A percentile compares a stretch with the other conserved stretches of the same genome.
Conservation (phyloP, 2,329 filamentous ascomycete genomes). For the Akanthomyces uredinophilus region DNA sequence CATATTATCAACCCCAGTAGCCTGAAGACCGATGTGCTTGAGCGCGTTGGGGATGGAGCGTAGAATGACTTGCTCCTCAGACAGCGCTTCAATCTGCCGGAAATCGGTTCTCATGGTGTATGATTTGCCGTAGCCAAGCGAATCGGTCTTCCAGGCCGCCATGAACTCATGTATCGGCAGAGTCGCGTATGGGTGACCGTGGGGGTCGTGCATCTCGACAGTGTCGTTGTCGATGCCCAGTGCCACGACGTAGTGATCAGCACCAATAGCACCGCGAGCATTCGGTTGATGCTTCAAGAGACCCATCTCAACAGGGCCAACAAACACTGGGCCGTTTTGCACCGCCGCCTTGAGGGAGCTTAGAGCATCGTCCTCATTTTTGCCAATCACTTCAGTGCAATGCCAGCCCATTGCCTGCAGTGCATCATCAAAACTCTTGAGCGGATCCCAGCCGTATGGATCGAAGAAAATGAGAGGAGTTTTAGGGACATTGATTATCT, state of each 20-base stretch:
- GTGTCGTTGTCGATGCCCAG: constrained; percentile 7
- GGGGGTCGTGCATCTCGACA: constrained; percentile 18
- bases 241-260: constrained; percentile 19
- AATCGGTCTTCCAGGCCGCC: constrained; percentile 17
- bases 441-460: constrained; percentile 19
- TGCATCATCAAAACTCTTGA: constrained; percentile 14
- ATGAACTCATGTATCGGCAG: constrained; percentile 17
- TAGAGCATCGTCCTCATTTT: constrained; percentile 16
- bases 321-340: constrained; percentile 17
- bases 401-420: constrained; percentile 17
- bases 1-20: constrained; percentile 9
- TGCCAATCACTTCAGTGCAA: constrained; percentile 13
- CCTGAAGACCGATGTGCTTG: constrained; percentile 13
- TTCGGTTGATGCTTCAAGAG: constrained; percentile 17
- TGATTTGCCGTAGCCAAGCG: constrained; percentile 17
- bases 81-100: constrained; percentile 7
- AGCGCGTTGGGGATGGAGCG: constrained; percentile 15
- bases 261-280: constrained; percentile 16
- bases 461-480: constrained; percentile 17
- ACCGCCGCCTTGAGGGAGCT: constrained; percentile 13
- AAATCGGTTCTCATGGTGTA: constrained; percentile 19
- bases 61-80: constrained; percentile 18
- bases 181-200: constrained; percentile 17
- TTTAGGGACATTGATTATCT: constrained; percentile 16
- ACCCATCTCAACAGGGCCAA: constrained; percentile 20